Conservation (phyloP, 2,329 filamentous ascomycete species). For the Fusarium sp. region DNA sequence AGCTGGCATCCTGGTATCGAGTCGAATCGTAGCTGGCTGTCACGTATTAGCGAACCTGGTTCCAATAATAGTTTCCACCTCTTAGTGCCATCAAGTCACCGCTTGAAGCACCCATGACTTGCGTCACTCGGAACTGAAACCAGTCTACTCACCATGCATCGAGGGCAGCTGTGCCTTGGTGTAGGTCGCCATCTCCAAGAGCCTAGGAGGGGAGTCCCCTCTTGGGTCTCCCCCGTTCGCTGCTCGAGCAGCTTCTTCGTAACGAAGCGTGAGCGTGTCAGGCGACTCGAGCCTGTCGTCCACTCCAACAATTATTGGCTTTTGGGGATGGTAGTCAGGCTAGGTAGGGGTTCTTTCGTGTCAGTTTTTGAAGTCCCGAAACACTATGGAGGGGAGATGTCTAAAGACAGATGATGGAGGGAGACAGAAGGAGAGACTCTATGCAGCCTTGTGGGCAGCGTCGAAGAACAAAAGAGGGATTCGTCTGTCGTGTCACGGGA, state of each 20-base stretch:
- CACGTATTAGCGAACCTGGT: slow-evolving; percentile 23
- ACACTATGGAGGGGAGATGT: slow-evolving; percentile 25
- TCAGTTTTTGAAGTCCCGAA: slow-evolving; percentile 43
- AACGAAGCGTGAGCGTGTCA: slow-evolving; percentile 62
- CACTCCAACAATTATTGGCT: slow-evolving; percentile 62
- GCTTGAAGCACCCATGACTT: slow-evolving; percentile 37
- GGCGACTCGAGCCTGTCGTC: slow-evolving; percentile 66
- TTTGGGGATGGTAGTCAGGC: slow-evolving; percentile 62
- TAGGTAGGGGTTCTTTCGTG: slow-evolving; percentile 47
- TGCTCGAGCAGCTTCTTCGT: slow-evolving; percentile 64
- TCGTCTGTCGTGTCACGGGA: slow-evolving; percentile 36
- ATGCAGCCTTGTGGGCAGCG: slow-evolving; percentile 23
- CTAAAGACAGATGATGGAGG: slow-evolving; percentile 21
- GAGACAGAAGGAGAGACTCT: slow-evolving; percentile 27
- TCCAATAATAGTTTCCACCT: not conserved
- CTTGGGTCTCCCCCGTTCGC: slow-evolving; percentile 61
- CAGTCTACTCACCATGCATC: slow-evolving; percentile 75
- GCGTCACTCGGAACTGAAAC: not conserved
- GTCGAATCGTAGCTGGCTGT: slow-evolving; percentile 65
- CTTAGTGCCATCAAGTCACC: not conserved
- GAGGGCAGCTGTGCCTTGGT: slow-evolving; percentile 80
- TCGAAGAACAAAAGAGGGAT: slow-evolving; percentile 28
- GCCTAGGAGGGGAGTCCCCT: slow-evolving; percentile 62
- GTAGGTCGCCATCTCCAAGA: slow-evolving; percentile 58
- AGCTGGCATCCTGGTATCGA: slow-evolving; percentile 65